phyloP scores from a whole-genome alignment of 257 asterid genomes.

The Avicennia marina region DNA sequence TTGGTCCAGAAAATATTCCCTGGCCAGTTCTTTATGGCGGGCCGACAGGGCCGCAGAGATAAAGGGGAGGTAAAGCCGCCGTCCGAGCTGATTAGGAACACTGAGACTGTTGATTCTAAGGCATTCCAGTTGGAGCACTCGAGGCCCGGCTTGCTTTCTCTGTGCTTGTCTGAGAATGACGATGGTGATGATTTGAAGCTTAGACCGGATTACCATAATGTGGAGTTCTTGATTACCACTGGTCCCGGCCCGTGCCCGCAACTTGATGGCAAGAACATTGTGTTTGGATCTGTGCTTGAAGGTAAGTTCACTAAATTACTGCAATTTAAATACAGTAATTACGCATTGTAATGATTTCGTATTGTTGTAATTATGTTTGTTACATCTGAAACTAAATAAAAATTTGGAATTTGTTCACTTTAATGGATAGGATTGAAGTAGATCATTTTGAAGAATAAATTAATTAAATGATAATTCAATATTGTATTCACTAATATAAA shows the following conservation, averaged over 20 bases:
- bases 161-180: slow-evolving; percentile 83
- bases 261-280: slow-evolving; percentile 81
- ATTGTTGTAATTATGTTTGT: background rate
- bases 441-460: too few relatives aligned
- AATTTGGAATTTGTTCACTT: too few relatives aligned
- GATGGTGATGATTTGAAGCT: slow-evolving; percentile 75
- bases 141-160: slow-evolving; percentile 65
- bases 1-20: slow-evolving; percentile 73
- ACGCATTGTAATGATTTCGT: background rate
- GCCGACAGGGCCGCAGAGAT: slow-evolving; percentile 74
- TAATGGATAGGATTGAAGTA: too few relatives aligned
- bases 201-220: slow-evolving; percentile 69
- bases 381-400: too few relatives aligned
- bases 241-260: slow-evolving; percentile 93
- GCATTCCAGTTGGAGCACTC: slow-evolving; percentile 64
- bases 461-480: too few relatives aligned
- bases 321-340: background rate
- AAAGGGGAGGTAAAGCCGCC: slow-evolving; percentile 86
- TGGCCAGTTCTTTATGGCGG: slow-evolving; percentile 75
- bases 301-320: slow-evolving; percentile 36
- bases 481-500: too few relatives aligned
- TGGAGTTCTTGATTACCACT: slow-evolving; percentile 86
- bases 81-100: slow-evolving; percentile 40
- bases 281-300: slow-evolving; percentile 84
- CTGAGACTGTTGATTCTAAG: slow-evolving; percentile 61